phyloP scores from a whole-genome alignment of 2,329 filamentous ascomycete genomes.

The Cryphonectria carpinicola region DNA sequence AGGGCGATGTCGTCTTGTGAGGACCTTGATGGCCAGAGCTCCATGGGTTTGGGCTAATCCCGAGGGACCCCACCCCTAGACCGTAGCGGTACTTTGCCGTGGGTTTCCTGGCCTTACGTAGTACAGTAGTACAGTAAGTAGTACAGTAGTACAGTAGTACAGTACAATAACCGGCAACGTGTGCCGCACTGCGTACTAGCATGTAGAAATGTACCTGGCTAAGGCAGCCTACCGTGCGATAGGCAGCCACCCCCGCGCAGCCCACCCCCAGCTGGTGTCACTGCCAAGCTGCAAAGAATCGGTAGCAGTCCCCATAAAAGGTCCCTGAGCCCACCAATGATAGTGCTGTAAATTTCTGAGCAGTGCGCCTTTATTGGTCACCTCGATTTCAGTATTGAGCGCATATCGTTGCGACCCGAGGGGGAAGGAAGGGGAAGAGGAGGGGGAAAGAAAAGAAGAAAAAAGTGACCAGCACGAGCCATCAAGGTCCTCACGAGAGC shows the following conservation, averaged over 20 bases:
- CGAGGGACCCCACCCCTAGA: background rate
- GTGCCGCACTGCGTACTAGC: background rate
- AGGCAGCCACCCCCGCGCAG: background rate
- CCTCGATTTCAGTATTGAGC: background rate
- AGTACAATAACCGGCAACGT: background rate
- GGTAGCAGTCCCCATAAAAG: background rate
- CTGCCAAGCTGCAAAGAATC: background rate
- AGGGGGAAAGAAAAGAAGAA: background rate
- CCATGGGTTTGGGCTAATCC: background rate
- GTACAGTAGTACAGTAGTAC: too few species aligned
- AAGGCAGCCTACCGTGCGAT: background rate
- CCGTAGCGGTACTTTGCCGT: background rate
- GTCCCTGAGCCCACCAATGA: background rate
- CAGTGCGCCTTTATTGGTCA: background rate
- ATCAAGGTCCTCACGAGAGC: constrained; percentile 16
- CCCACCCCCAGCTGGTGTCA: background rate
- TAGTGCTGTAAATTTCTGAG: background rate
- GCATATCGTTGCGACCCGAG: background rate
- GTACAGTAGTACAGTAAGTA: too few species aligned
- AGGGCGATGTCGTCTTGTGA: background rate
- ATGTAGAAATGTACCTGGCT: constrained; percentile 1
- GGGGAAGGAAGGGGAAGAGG: background rate
- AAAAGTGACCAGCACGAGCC: background rate
- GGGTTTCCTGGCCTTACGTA: background rate
- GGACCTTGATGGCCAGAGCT: constrained; percentile 24